Evolutionary conservation across 106 monocot species (phyloP), one percentile per base, ranked within the genome.

Genomic region (Dioscorea alata): DNA sequence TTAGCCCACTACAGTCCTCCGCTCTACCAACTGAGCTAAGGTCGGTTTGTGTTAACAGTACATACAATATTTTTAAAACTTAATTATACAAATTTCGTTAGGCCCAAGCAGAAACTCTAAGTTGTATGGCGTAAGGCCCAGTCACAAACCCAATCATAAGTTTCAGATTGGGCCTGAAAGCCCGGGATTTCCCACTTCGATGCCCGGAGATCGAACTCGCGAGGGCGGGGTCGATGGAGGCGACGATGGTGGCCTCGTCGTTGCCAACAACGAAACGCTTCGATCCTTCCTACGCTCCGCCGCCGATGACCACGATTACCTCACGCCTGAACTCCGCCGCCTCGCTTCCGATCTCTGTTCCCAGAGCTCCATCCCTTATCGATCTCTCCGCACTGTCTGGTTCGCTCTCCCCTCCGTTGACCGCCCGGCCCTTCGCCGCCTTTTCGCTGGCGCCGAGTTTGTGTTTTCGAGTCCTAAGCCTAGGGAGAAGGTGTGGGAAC

Each of bases 1-100:
- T 18, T n/a, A n/a, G n/a, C n/a, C n/a, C n/a, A 96, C 95, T 96
- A 96, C 91, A 92, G 96, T 96, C 96, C 96, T 96, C 96, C 96
- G 96, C 96, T 92, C 96, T 96, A 86, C 96, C 95, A 92, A 96
- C 95, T 96, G 95, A 96, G 95, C 95, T 96, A 96, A 96, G 91
- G 91, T 92, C 91, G 95, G 91, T 73, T 77, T 63, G 53, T 34
- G 34, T 4, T 34, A 4, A 34, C 7, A 7, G 34, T 34, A 34
- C 34, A 4, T 34, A 34, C 3, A 34, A 34, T 34, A 34, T 34
- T 34, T 4, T 34, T n/a, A n/a, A n/a, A n/a, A n/a, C n/a, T n/a
- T n/a, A n/a, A n/a, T n/a, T n/a, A n/a, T n/a, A n/a, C n/a, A n/a
- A n/a, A n/a, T n/a, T n/a, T n/a, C n/a, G n/a, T n/a, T n/a, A 34